These are phyloP conservation scores for Arachnopeziza araneosa DNA, from an alignment of 2,329 filamentous ascomycete species.

Conservation along the genomic window DNA sequence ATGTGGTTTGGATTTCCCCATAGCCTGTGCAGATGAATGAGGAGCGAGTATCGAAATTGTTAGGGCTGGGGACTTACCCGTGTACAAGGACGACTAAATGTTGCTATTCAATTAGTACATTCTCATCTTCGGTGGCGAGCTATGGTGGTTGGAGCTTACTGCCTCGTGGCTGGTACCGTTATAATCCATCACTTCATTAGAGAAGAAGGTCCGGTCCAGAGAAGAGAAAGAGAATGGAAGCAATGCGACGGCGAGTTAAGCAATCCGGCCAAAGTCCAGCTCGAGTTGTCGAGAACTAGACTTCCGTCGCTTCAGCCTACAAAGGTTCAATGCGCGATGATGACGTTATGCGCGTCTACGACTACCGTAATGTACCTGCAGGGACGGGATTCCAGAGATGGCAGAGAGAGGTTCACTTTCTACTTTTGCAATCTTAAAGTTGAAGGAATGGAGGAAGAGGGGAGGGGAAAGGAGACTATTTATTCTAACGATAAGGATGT, in stretches of 20 bases:
- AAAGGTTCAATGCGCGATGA: background rate
- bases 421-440: background rate
- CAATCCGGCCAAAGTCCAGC: background rate
- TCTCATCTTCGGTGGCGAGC: background rate
- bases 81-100: constrained; percentile 77
- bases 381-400: background rate
- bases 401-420: background rate
- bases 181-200: constrained; percentile 38
- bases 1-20: constrained; percentile 79
- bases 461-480: too few species aligned
- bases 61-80: constrained; percentile 35
- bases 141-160: constrained; percentile 15
- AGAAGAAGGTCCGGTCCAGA: constrained; percentile 33
- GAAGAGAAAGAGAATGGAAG: constrained; percentile 32
- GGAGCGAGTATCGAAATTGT: too few species aligned
- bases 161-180: constrained; percentile 45
- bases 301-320: background rate
- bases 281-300: background rate
- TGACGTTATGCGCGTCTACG: background rate
- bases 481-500: too few species aligned
- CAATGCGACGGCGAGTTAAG: constrained; percentile 17
- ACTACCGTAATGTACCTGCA: background rate
- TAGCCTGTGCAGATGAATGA: constrained; percentile 40
- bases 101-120: constrained; percentile 27
- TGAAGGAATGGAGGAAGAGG: background rate